Evolutionary conservation across 2,329 filamentous ascomycete genomes (phyloP).

Genomic region (Colletotrichum somersetense): DNA sequence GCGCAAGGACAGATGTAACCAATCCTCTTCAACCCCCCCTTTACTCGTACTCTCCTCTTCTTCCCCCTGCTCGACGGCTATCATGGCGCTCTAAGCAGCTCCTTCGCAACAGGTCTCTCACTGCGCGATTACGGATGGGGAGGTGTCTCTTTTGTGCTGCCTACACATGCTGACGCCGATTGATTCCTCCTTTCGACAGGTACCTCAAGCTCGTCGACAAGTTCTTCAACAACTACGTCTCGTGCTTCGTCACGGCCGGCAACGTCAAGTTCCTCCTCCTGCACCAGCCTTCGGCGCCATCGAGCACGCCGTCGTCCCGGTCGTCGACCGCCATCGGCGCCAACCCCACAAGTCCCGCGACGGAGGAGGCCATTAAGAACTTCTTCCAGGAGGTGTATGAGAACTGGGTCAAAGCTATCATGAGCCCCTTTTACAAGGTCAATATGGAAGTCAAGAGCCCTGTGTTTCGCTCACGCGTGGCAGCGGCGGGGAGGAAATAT

Average conservation of each 20-base stretch:
- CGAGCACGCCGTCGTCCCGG: slow-evolving; percentile 56
- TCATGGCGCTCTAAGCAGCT: neutral
- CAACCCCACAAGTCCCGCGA: slow-evolving; percentile 89
- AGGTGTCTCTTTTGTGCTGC: neutral
- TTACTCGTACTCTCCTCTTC: neutral
- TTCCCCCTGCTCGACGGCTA: neutral
- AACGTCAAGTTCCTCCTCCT: slow-evolving; percentile 96
- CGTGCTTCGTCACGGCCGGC: slow-evolving; percentile 91
- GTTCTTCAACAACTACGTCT: slow-evolving; percentile 96
- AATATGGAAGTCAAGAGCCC: slow-evolving; percentile 90
- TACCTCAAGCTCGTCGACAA: slow-evolving; percentile 97
- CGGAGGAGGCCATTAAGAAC: slow-evolving; percentile 93
- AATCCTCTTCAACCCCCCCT: slow-evolving; percentile 20
- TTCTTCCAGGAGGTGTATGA: slow-evolving; percentile 98
- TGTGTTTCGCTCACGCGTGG: slow-evolving; percentile 85
- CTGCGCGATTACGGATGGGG: neutral
- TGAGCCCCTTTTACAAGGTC: slow-evolving; percentile 94
- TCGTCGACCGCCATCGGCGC: slow-evolving; percentile 79
- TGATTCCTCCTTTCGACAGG: slow-evolving; percentile 59
- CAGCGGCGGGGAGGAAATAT: slow-evolving; percentile 92
- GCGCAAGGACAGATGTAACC: slow-evolving; percentile 82
- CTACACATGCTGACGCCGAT: slow-evolving; percentile 1
- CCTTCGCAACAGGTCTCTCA: neutral
- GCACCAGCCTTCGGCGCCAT: slow-evolving; percentile 77
- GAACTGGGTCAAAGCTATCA: slow-evolving; percentile 94